phyloP scores from a whole-genome alignment of 306 rosid species.

The Crotalaria pallida region DNA sequence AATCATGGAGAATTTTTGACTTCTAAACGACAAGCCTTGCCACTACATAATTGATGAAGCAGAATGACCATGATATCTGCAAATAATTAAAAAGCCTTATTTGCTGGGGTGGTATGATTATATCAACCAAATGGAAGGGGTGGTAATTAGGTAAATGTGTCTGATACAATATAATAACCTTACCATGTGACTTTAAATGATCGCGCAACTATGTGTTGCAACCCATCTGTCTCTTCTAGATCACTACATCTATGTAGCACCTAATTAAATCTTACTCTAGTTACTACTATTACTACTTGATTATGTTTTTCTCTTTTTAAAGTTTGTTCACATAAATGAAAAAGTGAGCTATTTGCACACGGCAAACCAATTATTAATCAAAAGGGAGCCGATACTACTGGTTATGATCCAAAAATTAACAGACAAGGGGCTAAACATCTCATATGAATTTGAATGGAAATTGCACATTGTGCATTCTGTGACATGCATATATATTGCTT shows the following conservation, averaged over 20 bases:
- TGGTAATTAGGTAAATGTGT: constrained; percentile 25
- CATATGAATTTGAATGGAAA: constrained; percentile 14
- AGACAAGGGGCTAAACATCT: constrained; percentile 18
- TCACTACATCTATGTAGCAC: not conserved
- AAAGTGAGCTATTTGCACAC: not conserved
- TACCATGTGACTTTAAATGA: constrained; percentile 35
- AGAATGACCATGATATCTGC: not conserved
- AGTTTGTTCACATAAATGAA: not conserved
- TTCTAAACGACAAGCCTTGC: not conserved
- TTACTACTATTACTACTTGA: no score
- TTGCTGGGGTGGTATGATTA: constrained; percentile 11
- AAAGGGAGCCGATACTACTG: not conserved
- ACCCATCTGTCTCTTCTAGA: constrained; percentile 4
- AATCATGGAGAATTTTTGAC: constrained; percentile 24
- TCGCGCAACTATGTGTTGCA: constrained; percentile 17
- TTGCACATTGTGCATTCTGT: not conserved
- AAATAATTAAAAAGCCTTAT: not conserved
- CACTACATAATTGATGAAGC: constrained; percentile 17
- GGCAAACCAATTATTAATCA: not conserved
- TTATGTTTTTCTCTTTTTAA: not conserved
- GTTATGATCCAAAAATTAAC: constrained; percentile 11
- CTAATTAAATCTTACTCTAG: not conserved
- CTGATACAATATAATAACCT: constrained; percentile 11
- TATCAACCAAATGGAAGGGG: not conserved
- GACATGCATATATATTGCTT: not conserved